Percentiles rank a stretch among this genome's conserved stretches.
These are phyloP conservation scores for Coelastrella sp. DNA, from an alignment of 139 green algal genomes.

Conservation along the genomic window DNA sequence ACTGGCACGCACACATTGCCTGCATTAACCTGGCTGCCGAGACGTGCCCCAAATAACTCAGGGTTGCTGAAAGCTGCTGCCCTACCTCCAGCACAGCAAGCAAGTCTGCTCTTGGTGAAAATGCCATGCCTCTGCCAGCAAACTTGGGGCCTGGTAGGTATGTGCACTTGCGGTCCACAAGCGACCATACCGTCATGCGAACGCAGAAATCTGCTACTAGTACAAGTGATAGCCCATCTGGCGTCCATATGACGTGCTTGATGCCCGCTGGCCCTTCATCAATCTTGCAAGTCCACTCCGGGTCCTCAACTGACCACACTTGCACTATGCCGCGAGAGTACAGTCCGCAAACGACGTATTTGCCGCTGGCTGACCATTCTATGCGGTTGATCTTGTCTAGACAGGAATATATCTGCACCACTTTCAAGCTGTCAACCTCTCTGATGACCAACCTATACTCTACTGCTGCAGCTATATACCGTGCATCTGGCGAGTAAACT, in stretches of 20 bases:
- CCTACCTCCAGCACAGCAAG: conserved; percentile 84
- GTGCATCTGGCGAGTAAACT: conserved; percentile 79
- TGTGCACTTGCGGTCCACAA: conserved; percentile 73
- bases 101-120: conserved; percentile 75
- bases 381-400: conserved; percentile 86
- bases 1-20: neutral
- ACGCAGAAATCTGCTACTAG: conserved; percentile 86
- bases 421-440: conserved; percentile 71
- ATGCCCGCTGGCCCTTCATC: conserved; percentile 85
- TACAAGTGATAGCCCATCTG: conserved; percentile 79
- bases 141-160: conserved; percentile 85
- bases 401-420: conserved; percentile 86
- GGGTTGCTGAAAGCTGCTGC: too few species aligned
- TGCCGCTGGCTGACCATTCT: conserved; percentile 83
- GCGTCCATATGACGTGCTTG: conserved; percentile 51
- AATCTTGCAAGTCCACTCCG: conserved; percentile 92
- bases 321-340: conserved; percentile 78
- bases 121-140: conserved; percentile 70
- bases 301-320: conserved; percentile 76
- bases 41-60: neutral
- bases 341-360: conserved; percentile 84
- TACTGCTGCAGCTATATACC: conserved; percentile 76
- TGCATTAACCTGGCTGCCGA: neutral
- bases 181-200: conserved; percentile 86
- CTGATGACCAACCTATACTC: conserved; percentile 87